Percentiles rank a stretch among this genome's conserved stretches.
Conservation (phyloP, 352 stramenopile species). For the Phytophthora pistaciae region DNA sequence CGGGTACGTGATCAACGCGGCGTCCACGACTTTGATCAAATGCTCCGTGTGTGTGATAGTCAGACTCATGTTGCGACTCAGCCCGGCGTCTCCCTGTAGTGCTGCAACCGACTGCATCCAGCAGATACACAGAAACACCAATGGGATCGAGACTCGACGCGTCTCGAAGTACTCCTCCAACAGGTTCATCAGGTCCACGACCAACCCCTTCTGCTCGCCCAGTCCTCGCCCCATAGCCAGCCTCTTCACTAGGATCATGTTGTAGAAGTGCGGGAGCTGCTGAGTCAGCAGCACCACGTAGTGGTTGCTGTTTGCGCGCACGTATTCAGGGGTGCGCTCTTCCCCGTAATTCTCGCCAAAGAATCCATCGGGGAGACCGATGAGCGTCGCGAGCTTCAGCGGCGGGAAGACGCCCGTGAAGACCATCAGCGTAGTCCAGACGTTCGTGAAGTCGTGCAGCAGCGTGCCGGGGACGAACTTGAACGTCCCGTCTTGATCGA, state of each 20-base stretch:
- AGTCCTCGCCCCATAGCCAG: not conserved
- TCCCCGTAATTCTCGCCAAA: conserved; percentile 6
- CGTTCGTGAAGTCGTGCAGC: conserved; percentile 1
- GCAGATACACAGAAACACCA: conserved; percentile 38
- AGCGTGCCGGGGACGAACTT: not conserved
- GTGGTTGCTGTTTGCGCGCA: not conserved
- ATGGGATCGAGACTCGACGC: conserved; percentile 18
- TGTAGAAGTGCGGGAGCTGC: not conserved
- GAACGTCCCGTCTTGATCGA: not conserved
- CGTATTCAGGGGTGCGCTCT: conserved; percentile 8
- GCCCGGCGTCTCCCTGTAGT: conserved; percentile 32
- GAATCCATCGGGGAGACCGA: not conserved
- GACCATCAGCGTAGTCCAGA: not conserved
- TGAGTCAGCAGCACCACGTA: not conserved
- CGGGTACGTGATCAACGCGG: conserved; percentile 12
- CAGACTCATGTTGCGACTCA: conserved; percentile 25
- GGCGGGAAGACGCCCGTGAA: conserved; percentile 1
- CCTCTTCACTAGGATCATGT: not conserved
- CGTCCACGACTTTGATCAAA: conserved; percentile 21
- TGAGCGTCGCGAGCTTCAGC: not conserved
- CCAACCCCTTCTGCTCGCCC: not conserved
- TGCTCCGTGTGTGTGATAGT: conserved; percentile 30
- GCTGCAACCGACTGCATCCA: conserved; percentile 38
- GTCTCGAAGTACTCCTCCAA: conserved; percentile 17
- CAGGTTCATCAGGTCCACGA: conserved; percentile 1